phyloP scores from a whole-genome alignment of 208 protist species.

The Acanthamoeba castellanii region DNA sequence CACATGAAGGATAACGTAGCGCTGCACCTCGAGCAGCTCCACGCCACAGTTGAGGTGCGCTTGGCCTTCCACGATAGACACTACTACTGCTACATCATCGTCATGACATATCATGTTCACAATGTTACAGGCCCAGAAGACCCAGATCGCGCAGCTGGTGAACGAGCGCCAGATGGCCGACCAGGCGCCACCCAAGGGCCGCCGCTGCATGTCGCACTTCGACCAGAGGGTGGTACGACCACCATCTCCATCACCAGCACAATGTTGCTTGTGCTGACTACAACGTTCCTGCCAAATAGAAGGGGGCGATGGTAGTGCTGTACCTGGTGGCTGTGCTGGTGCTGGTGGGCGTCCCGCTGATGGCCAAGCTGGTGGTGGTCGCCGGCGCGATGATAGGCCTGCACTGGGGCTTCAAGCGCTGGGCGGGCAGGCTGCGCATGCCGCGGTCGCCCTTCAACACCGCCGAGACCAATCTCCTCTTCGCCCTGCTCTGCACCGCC shows the following conservation, averaged over 20 bases:
- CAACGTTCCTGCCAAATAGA: no score
- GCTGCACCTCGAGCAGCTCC: neutral
- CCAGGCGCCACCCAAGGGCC: no score
- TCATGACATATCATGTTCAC: neutral
- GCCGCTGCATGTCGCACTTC: neutral
- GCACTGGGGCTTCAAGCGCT: neutral
- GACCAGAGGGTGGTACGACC: neutral
- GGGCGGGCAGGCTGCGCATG: neutral
- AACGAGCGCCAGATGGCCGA: neutral
- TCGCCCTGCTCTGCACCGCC: neutral
- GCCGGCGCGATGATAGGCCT: neutral
- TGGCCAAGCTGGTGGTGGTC: neutral
- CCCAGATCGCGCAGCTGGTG: neutral
- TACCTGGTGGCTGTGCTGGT: neutral
- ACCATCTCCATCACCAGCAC: neutral
- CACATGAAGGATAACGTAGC: neutral
- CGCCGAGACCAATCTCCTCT: neutral
- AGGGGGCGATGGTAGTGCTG: neutral
- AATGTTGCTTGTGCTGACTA: no score
- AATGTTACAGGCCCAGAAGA: neutral
- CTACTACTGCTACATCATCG: neutral
- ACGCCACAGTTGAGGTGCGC: slow-evolving; percentile 16
- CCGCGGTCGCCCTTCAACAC: neutral
- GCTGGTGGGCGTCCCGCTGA: neutral
- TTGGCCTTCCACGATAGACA: neutral